Conservation (phyloP, 345 rosid genomes). For the Ceriops decandra region DNA sequence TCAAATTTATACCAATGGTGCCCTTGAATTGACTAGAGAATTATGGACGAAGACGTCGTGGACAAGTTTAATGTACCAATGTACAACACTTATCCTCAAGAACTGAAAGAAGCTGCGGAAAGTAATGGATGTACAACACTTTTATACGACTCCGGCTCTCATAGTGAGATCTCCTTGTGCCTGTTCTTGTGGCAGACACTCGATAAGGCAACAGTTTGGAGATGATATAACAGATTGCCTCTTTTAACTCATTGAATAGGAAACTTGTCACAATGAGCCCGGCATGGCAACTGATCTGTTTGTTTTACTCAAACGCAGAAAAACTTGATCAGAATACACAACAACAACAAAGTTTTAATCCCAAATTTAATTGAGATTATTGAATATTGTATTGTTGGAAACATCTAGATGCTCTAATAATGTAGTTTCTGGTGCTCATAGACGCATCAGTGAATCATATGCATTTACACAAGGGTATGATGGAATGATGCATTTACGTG, state of each 20-base stretch:
- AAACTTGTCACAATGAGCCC: neutral
- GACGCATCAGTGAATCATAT: no score
- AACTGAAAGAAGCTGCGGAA: neutral
- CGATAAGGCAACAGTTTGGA: conserved; percentile 7
- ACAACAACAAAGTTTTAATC: no score
- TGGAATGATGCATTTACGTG: no score
- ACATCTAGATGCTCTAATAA: no score
- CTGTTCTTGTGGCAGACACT: no score
- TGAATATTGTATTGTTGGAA: no score
- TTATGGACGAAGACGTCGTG: neutral
- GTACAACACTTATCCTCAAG: conserved; percentile 2
- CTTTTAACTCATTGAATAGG: neutral
- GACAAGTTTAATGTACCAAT: conserved; percentile 13
- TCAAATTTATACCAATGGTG: no score
- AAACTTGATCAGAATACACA: neutral
- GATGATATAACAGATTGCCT: neutral
- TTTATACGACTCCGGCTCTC: no score
- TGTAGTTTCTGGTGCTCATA: no score
- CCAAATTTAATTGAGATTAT: no score
- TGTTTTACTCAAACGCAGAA: neutral
- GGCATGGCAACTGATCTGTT: neutral
- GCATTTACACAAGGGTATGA: no score
- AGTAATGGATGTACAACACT: conserved; percentile 9
- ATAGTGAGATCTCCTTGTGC: no score
- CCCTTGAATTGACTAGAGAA: neutral